Conservation (phyloP, 2,329 filamentous ascomycete genomes). For the Cladosporium colombiae region DNA sequence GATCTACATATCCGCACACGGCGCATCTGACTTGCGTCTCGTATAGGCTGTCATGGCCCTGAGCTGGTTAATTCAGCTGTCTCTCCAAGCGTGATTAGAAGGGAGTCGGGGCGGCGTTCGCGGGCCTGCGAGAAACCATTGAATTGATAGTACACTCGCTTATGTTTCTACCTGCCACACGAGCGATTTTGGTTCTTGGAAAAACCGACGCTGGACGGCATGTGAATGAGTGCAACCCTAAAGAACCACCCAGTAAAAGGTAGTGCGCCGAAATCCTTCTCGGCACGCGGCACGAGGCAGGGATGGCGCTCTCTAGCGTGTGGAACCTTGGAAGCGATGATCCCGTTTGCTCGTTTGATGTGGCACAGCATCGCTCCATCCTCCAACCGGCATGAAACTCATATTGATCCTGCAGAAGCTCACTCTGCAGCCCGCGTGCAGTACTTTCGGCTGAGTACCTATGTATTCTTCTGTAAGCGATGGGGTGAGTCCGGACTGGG, state of each 20-base stretch:
- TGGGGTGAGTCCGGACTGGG: background rate
- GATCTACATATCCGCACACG: background rate
- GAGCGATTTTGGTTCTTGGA: background rate
- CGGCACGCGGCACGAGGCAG: background rate
- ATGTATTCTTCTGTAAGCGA: slow-evolving; percentile 1
- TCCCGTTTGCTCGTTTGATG: background rate
- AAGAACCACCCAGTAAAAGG: background rate
- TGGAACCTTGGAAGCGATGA: background rate
- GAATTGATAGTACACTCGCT: background rate
- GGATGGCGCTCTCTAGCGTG: background rate
- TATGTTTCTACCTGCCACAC: background rate
- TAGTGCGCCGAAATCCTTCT: slow-evolving; percentile 9
- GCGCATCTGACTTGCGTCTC: background rate
- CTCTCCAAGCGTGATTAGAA: background rate
- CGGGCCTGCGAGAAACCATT: background rate
- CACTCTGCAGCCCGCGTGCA: slow-evolving; percentile 1
- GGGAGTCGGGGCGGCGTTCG: background rate
- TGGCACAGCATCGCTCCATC: slow-evolving; percentile 7
- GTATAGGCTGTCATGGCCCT: background rate
- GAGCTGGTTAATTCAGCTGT: background rate
- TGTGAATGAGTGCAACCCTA: background rate
- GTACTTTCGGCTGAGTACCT: slow-evolving; percentile 1
- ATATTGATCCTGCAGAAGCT: slow-evolving; percentile 1
- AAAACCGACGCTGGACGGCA: background rate
- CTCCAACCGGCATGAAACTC: slow-evolving; percentile 4